Base-by-base conservation (phyloP, 2,329 filamentous ascomycete species). In the Trichoderma sp. region DNA sequence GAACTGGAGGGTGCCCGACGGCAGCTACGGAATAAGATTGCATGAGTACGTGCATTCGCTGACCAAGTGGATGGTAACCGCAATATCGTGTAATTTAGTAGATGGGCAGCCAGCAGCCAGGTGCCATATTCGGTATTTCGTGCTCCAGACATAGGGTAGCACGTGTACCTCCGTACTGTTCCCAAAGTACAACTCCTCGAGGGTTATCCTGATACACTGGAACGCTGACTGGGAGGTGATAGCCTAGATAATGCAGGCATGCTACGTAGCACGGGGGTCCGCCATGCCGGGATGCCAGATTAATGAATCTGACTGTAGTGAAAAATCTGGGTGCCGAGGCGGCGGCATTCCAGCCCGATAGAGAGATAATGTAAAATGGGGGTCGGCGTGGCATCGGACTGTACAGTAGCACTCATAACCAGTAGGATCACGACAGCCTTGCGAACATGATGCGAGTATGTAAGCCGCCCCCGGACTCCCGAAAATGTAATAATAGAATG, bases 261-360 rank as follows among this genome's bases (percentile, higher is more conserved):
- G 34, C 65, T 58, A 68, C 65, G 65, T 68, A 68, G 65, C 55
- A 68, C 65, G 26, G 23, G 65, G 55, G 34, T 20, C 65, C 65
- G 65, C 34, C 34, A 57, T 68, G 65, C 65, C 57, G 65, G 65
- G 65, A 68, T 68, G 65, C 65, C 65, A 59, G 65, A 68, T 68
- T 68, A 59, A 68, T 68, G 65, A 68, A 43, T 59, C 65, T 59
- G 65, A 67, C 65, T 47, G 65, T 47, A 36, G 3, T 8, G 17
- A 43, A 43, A 59, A 68, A 59, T 58, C 65, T 53, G 62, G 20
- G 62, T 32, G 62, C 36, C 43, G 62, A 47, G 59, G 59, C 43
- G 39, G 62, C 43, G 39, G 55, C 55, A 68, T 68, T 13, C 65
- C 5, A 59, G 64, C 47, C 64, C 50, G 62, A 64, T 23, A 28